Evolutionary conservation across 192 early-diverging fungal genomes (phyloP).

Genomic region (Gamsiella multidivaricata): DNA sequence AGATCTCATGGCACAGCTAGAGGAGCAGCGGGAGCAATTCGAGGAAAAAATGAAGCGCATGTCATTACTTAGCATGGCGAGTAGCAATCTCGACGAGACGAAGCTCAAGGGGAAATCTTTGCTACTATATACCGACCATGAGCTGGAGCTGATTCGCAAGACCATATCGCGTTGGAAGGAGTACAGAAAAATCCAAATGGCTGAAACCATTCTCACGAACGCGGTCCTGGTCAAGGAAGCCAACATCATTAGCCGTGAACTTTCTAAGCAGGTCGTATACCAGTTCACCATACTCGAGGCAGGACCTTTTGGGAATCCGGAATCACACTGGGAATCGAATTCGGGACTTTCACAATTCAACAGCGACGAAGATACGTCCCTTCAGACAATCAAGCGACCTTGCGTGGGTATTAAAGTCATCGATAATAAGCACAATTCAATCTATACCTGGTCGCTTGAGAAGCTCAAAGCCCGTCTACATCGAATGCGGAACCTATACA

Average conservation of each 20-base stretch:
- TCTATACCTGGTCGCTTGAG: slow-evolving; percentile 74
- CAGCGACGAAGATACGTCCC: slow-evolving; percentile 60
- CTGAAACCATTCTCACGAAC: slow-evolving; percentile 75
- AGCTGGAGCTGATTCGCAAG: slow-evolving; percentile 53
- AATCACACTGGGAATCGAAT: slow-evolving; percentile 61
- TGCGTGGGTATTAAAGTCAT: slow-evolving; percentile 66
- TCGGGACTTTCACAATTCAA: slow-evolving; percentile 63
- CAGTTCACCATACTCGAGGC: slow-evolving; percentile 86
- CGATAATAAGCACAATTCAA: slow-evolving; percentile 61
- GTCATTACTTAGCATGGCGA: slow-evolving; percentile 22
- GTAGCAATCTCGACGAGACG: slow-evolving; percentile 6
- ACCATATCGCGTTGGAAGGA: slow-evolving; percentile 57
- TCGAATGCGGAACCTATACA: slow-evolving; percentile 79
- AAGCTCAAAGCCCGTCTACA: slow-evolving; percentile 70
- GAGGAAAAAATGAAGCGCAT: slow-evolving; percentile 55
- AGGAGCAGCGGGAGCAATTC: slow-evolving; percentile 44
- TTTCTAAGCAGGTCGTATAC: slow-evolving; percentile 85
- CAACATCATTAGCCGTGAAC: slow-evolving; percentile 87
- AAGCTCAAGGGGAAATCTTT: slow-evolving; percentile 2
- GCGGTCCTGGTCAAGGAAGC: slow-evolving; percentile 88
- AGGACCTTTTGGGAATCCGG: slow-evolving; percentile 59
- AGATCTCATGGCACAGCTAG: slow-evolving; percentile 32
- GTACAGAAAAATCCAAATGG: slow-evolving; percentile 70
- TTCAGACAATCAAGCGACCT: slow-evolving; percentile 60
- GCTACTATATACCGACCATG: slow-evolving; percentile 51